Evolutionary conservation across 768 basidiomycete genomes (phyloP), one percentile per base, ranked within the genome.

Genomic region (Jaapia argillacea): DNA sequence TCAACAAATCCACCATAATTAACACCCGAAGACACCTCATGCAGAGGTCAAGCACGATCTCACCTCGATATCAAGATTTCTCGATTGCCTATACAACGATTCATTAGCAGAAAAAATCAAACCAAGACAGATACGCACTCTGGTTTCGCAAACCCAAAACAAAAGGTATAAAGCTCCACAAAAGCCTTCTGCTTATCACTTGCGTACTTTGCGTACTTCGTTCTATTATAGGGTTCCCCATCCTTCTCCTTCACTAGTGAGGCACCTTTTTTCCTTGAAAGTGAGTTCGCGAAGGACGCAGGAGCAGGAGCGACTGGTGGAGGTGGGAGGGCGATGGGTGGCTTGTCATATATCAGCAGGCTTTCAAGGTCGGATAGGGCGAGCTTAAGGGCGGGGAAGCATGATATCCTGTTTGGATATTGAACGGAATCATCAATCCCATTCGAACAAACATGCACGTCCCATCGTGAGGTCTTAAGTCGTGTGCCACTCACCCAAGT

Each of bases 51-150:
- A n/a, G n/a, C n/a, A n/a, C n/a, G 16, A 18, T 51, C 66, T 52
- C 48, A 84, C 85, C 65, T 89, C 85, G 70, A 89, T 84, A 41
- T 88, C 85, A 48, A 88, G 77, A 56, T 85, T 88, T 50, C 78
- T 72, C 16, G 77, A 76, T 57, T 75, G 72, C 56, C 37, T 38
- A 21, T 7, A 13, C 37, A 7, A 7, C 7, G 18, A 21, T 23
- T 16, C 28, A 37, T 57, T 5, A n/a, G n/a, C 14, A 24, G 25
- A 23, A 53, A 33, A 23, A 25, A 28, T 25, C 16, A 28, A 42
- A 26, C 40, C 12, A 28, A 21, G 22, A 14, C 33, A 23, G 14
- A 31, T n/a, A 72, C 82, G 57, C 61, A 90, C 83, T 75, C 70
- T 23, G 77, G 72, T 60, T 87, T 89, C 23, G 79, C 75, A 41